A percentile compares a stretch with the other conserved stretches of the same genome.
These are phyloP conservation scores for Closterium sp. DNA, from an alignment of 139 green algal genomes.

Conservation along the genomic window DNA sequence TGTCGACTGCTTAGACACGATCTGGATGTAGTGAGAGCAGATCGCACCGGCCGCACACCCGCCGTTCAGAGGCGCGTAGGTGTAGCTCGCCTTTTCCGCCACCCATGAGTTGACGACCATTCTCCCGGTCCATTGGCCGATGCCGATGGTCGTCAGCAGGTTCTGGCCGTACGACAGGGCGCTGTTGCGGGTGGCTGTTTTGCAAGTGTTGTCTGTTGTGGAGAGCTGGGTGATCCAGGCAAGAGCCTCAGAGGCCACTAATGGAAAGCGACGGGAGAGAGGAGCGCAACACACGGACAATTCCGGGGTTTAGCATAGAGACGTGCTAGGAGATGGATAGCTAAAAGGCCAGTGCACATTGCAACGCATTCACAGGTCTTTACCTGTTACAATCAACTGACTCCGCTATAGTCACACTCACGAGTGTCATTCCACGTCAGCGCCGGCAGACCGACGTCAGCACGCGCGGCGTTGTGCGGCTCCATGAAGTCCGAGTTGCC, in stretches of 20 bases:
- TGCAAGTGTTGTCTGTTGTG: background rate
- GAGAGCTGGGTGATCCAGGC: background rate
- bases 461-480: background rate
- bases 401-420: background rate
- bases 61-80: background rate
- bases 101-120: background rate
- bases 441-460: background rate
- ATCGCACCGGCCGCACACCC: background rate
- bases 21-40: background rate
- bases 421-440: background rate
- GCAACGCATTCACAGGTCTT: too few species aligned
- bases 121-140: background rate
- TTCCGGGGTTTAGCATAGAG: background rate
- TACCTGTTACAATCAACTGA: too few species aligned
- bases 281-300: too few species aligned
- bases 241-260: background rate
- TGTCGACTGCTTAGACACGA: background rate
- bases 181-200: background rate
- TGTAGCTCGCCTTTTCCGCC: background rate
- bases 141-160: background rate
- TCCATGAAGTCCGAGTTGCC: background rate
- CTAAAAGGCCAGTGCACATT: too few species aligned
- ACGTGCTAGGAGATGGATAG: too few species aligned
- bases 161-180: background rate
- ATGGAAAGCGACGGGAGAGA: background rate